Base-by-base conservation (phyloP, 2,329 filamentous ascomycete genomes). In the Fonsecaea pugnacius region DNA sequence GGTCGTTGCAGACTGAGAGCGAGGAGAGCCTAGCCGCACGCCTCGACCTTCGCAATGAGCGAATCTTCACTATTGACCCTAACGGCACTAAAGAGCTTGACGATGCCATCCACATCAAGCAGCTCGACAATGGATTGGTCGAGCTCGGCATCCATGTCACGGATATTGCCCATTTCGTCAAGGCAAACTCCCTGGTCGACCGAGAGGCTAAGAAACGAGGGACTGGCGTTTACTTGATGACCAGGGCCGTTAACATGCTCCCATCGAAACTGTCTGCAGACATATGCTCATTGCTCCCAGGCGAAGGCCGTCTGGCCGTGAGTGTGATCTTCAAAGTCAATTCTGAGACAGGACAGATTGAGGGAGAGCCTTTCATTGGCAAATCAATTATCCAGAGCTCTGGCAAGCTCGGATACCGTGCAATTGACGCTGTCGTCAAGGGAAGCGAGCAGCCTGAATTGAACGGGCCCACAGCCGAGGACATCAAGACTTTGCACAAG, bases 181-280 rank as follows among this genome's bases (percentile, higher is more conserved):
- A 98, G 84, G 84, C 89, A 54, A 96, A 96, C 81, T 96, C 93
- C 16, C 86, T 98, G 52, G 93, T 98, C 57, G 95, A 99, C 74
- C 90, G 95, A 53, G 95, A 99, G 79, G 95, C 95, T 10, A 96
- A 95, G 86, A 99, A 98, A 84, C 91, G 95, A 70, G 94, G 94
- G 66, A 98, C 93, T 63, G 93, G 92, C 38, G 95, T 99, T 27
- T 96, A 98, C 75, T 84, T 99, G 68, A 90, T 96, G 80, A 95
- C 96, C 81, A 89, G 92, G 81, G 89, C 82, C 83, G 94, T 86
- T 84, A 94, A 83, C 73, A 88, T 99, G 84, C 86, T 99, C 40
- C 95, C 95, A 14, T 84, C 91, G 1, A 92, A 91, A 78, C 83
- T 99, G 67, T 90, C 92, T 7, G 86, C 88, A 18, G 93, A 97